Evolutionary conservation across 2,329 filamentous ascomycete species (phyloP).

Genomic region (Fusarium sp.): DNA sequence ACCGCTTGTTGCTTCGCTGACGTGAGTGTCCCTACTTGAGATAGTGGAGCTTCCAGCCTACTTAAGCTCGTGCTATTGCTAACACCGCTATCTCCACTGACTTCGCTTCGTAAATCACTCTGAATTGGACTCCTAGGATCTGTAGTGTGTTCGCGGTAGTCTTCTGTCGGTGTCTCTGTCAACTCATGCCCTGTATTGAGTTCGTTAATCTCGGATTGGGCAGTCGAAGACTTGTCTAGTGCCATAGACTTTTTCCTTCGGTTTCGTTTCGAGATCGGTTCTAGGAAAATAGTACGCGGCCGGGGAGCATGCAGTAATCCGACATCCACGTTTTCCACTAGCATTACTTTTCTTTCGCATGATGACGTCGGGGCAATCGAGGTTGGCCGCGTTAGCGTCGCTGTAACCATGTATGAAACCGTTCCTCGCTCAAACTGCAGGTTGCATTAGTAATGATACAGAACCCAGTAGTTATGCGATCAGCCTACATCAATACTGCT

Average conservation of each 20-base stretch:
- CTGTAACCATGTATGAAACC: conserved; percentile 90
- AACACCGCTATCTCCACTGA: conserved; percentile 76
- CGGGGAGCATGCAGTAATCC: conserved; percentile 79
- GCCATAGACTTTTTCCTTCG: conserved; percentile 69
- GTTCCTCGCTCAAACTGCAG: conserved; percentile 92
- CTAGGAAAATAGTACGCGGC: conserved; percentile 85
- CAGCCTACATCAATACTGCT: conserved; percentile 91
- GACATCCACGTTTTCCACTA: conserved; percentile 88
- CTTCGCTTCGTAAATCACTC: conserved; percentile 73
- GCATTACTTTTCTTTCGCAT: conserved; percentile 83
- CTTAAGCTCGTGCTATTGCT: conserved; percentile 75
- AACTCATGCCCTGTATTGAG: conserved; percentile 52
- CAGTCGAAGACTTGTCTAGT: conserved; percentile 59
- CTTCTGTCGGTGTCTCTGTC: conserved; percentile 57
- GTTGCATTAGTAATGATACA: conserved; percentile 19
- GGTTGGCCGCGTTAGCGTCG: conserved; percentile 89
- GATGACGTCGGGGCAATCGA: conserved; percentile 83
- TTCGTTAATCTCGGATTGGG: conserved; percentile 56
- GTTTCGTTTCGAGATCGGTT: conserved; percentile 81
- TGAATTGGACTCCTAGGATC: conserved; percentile 58
- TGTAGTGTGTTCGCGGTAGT: conserved; percentile 51
- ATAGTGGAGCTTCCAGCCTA: conserved; percentile 58
- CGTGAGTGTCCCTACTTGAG: conserved; percentile 49
- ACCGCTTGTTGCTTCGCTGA: conserved; percentile 58
- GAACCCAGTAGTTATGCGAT: background rate